Conservation (phyloP, 768 basidiomycete species). For the Tricholoma terreum region DNA sequence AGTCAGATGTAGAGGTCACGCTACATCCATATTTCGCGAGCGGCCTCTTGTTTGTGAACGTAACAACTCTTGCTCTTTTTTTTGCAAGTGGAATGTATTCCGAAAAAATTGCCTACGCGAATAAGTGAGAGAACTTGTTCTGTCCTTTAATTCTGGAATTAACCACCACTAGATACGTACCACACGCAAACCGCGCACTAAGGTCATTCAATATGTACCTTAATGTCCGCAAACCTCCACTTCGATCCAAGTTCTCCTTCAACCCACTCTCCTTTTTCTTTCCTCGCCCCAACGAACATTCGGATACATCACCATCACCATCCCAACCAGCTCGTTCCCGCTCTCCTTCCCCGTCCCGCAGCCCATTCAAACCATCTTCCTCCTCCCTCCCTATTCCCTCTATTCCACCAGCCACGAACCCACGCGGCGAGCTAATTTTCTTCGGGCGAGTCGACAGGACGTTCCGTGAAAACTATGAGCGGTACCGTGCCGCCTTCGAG, state of each 20-base stretch:
- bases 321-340: constrained; percentile 23
- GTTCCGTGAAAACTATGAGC: constrained; percentile 91
- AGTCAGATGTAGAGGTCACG: constrained; percentile 36
- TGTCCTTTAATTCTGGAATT: neutral
- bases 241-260: constrained; percentile 55
- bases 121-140: constrained; percentile 59
- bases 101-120: constrained; percentile 95
- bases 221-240: constrained; percentile 82
- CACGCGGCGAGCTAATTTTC: constrained; percentile 96
- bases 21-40: constrained; percentile 75
- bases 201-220: constrained; percentile 96
- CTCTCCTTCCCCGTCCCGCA: constrained; percentile 29
- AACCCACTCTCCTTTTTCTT: constrained; percentile 62
- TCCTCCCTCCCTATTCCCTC: constrained; percentile 60
- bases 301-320: constrained; percentile 22
- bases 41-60: constrained; percentile 80
- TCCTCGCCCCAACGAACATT: constrained; percentile 35
- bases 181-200: constrained; percentile 89
- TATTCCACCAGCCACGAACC: constrained; percentile 88
- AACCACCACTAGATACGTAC: constrained; percentile 72
- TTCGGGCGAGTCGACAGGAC: constrained; percentile 77
- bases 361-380: constrained; percentile 12
- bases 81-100: constrained; percentile 96
- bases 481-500: constrained; percentile 88
- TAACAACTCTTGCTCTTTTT: constrained; percentile 90